Conservation (phyloP, 1,284 basidiomycete species). For the Marasmius oreades region DNA sequence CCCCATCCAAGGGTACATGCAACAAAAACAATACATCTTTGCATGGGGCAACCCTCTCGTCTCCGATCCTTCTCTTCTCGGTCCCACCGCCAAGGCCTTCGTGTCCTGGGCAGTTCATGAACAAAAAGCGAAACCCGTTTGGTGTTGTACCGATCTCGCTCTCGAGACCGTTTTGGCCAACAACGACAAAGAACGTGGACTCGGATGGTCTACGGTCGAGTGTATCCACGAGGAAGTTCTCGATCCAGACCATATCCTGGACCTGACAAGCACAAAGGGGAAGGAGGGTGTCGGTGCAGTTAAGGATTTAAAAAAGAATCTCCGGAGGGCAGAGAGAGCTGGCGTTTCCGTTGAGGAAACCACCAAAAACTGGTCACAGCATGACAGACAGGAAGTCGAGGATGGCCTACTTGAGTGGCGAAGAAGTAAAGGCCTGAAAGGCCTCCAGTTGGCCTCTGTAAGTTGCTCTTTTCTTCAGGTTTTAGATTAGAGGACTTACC, state of each 20-base stretch:
- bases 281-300: too few species aligned
- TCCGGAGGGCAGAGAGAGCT: constrained; percentile 36
- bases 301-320: too few species aligned
- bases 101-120: constrained; percentile 31
- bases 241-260: constrained; percentile 37
- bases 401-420: constrained; percentile 39
- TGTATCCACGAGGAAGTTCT: constrained; percentile 44
- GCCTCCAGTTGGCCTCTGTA: constrained; percentile 41
- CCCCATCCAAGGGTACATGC: too few species aligned
- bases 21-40: too few species aligned
- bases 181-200: constrained; percentile 14
- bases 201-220: constrained; percentile 36
- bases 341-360: constrained; percentile 33
- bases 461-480: too few species aligned
- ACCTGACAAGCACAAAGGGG: too few species aligned
- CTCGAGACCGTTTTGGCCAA: constrained; percentile 35
- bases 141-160: constrained; percentile 38
- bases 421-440: constrained; percentile 24
- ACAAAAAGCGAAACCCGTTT: constrained; percentile 32
- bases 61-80: too few species aligned
- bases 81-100: too few species aligned
- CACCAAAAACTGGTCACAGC: constrained; percentile 29
- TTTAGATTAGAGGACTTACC: too few species aligned
- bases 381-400: constrained; percentile 32
- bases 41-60: too few species aligned